Conservation (phyloP, 2,329 filamentous ascomycete genomes). For the Beauveria scarabaeidicola region DNA sequence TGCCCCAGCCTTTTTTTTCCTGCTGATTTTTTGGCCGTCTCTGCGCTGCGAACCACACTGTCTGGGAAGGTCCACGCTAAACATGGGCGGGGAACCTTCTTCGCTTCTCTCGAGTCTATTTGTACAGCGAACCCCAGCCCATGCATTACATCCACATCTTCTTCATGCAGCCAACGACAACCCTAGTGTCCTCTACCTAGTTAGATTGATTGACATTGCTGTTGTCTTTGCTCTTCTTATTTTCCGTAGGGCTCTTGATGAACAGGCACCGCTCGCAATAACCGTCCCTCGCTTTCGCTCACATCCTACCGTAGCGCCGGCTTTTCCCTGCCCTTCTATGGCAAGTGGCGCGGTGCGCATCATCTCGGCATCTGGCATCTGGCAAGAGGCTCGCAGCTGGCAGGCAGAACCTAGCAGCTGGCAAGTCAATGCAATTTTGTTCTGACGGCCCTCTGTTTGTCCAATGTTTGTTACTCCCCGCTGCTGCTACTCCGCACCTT, state of each 20-base stretch:
- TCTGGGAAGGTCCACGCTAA: background rate
- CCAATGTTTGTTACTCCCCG: background rate
- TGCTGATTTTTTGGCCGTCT: background rate
- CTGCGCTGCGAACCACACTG: too few relatives aligned
- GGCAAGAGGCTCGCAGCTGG: background rate
- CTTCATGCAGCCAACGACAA: background rate
- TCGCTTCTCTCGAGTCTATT: background rate
- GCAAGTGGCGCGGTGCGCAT: background rate
- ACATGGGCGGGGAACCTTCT: background rate
- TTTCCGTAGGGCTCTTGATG: too few relatives aligned
- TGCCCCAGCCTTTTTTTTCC: conserved; percentile 1
- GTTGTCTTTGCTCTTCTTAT: background rate
- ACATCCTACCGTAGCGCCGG: background rate
- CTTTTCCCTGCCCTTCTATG: background rate
- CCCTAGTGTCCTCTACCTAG: too few relatives aligned
- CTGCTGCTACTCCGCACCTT: background rate
- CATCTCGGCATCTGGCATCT: background rate
- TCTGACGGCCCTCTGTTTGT: background rate
- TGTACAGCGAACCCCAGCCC: background rate
- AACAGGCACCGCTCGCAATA: background rate
- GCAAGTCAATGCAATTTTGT: conserved; percentile 1
- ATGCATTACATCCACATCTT: conserved; percentile 1
- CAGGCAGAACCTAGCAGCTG: too few relatives aligned
- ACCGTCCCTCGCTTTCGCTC: background rate
- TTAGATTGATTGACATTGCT: background rate